Evolutionary conservation across 2,329 filamentous ascomycete genomes (phyloP).

Genomic region (Phoma sp.): DNA sequence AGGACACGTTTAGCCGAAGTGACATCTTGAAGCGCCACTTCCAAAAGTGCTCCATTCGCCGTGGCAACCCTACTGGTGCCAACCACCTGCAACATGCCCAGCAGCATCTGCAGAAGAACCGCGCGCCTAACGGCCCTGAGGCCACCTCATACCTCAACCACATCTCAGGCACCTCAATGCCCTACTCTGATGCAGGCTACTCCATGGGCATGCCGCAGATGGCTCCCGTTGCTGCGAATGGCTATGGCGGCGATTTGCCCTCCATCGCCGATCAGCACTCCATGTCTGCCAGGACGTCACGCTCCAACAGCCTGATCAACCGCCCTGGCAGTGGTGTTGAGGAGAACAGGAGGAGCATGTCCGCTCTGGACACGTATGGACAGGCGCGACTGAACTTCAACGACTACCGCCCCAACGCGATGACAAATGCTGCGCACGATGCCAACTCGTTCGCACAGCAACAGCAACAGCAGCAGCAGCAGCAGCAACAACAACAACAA

Average conservation of each 20-base stretch:
- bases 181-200: constrained; percentile 44
- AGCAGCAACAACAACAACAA: constrained; percentile 9
- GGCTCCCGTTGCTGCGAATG: constrained; percentile 41
- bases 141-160: constrained; percentile 48
- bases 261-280: constrained; percentile 50
- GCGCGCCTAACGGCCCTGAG: constrained; percentile 42
- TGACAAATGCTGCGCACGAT: constrained; percentile 39
- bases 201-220: constrained; percentile 46
- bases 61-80: constrained; percentile 93
- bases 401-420: constrained; percentile 44
- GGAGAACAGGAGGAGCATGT: constrained; percentile 49
- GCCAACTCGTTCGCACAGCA: constrained; percentile 34
- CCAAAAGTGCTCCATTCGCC: constrained; percentile 96
- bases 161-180: constrained; percentile 43
- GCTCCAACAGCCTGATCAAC: constrained; percentile 58
- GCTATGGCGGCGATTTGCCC: constrained; percentile 48
- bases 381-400: constrained; percentile 46
- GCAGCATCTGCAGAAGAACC: constrained; percentile 80
- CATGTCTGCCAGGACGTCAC: constrained; percentile 58
- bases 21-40: constrained; percentile 99
- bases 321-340: constrained; percentile 49
- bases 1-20: constrained; percentile 96
- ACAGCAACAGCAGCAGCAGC: constrained; percentile 34
- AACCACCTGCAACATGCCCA: constrained; percentile 94
- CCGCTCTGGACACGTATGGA: constrained; percentile 41